Evolutionary conservation across 2,329 filamentous ascomycete genomes (phyloP), one percentile per base, ranked within the genome.

Genomic region (Penicillium frequentans): DNA sequence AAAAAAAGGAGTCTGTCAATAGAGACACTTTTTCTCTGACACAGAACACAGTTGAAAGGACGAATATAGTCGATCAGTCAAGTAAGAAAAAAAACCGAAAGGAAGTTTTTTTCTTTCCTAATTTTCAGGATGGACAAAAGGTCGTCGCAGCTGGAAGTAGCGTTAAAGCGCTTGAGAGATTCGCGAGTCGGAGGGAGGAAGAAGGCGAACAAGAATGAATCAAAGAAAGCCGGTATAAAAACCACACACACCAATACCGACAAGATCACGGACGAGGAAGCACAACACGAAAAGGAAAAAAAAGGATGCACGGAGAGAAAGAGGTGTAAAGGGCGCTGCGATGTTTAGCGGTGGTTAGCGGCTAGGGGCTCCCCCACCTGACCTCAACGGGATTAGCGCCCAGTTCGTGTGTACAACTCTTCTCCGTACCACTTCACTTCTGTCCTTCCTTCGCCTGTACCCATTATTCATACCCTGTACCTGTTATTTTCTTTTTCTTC

Each of bases 271-370:
- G 59, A 57, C 52, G 39, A 47, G 57, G 58, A 70, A 66, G 64
- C 66, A 70, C 66, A 64, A 60, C 66, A 71, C 59, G 64, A 65
- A 64, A 58, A 55, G 55, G 59, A 57, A 63, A 64, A 66, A 66
- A 58, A 54, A 54, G 59, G 43, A 52, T 62, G 61, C 50, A 54
- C 39, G 31, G 58, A 63, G 49, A 57, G 50, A 62, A 61, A 59
- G 59, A 58, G 54, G 52, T 64, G 53, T 63, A 60, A 59, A 47
- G 52, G 45, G 39, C 19, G 33, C 23, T 49, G n/a, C 24, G 33
- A 54, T 54, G 44, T 52, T 45, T 50, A 31, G 26, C 46, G 44
- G 43, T 27, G 52, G 45, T 54, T 49, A 67, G 59, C 61, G 59
- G 61, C 61, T 58, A 63, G 62, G 62, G 60, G 61, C 59, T 52